phyloP scores from a whole-genome alignment of 371 early-diverging fungal species.

The Smittium culicis region DNA sequence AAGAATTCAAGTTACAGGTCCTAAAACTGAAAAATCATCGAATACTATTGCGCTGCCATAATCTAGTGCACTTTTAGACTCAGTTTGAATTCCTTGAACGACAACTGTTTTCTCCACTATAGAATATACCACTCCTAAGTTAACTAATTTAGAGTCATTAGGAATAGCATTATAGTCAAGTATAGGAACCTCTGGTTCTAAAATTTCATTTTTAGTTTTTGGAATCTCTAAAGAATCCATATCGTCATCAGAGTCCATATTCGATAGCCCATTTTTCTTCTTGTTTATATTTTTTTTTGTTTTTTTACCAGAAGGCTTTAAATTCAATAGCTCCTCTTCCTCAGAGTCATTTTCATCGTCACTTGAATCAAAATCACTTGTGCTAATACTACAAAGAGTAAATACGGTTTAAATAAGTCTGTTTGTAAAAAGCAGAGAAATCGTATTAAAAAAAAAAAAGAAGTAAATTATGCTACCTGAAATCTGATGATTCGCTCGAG shows the following conservation, averaged over 20 bases:
- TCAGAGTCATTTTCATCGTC: too few relatives aligned
- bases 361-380: too few relatives aligned
- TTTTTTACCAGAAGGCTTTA: too few relatives aligned
- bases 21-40: slow-evolving; percentile 50
- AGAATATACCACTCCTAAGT: slow-evolving; percentile 51
- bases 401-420: too few relatives aligned
- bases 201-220: slow-evolving; percentile 41
- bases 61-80: slow-evolving; percentile 47
- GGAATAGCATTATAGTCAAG: slow-evolving; percentile 32
- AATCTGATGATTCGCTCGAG: too few relatives aligned
- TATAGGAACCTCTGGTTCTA: slow-evolving; percentile 40
- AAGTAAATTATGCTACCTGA: too few relatives aligned
- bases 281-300: too few relatives aligned
- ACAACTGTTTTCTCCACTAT: slow-evolving; percentile 65
- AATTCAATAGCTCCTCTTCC: too few relatives aligned
- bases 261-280: slow-evolving; percentile 34
- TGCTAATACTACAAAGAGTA: too few relatives aligned
- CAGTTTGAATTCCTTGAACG: slow-evolving; percentile 36
- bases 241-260: slow-evolving; percentile 1
- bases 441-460: too few relatives aligned
- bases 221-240: not conserved
- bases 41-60: slow-evolving; percentile 58
- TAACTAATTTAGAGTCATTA: slow-evolving; percentile 33
- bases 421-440: too few relatives aligned
- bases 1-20: slow-evolving; percentile 9